phyloP scores from a whole-genome alignment of 2,329 filamentous ascomycete species.

The Hypomyces rosellus region DNA sequence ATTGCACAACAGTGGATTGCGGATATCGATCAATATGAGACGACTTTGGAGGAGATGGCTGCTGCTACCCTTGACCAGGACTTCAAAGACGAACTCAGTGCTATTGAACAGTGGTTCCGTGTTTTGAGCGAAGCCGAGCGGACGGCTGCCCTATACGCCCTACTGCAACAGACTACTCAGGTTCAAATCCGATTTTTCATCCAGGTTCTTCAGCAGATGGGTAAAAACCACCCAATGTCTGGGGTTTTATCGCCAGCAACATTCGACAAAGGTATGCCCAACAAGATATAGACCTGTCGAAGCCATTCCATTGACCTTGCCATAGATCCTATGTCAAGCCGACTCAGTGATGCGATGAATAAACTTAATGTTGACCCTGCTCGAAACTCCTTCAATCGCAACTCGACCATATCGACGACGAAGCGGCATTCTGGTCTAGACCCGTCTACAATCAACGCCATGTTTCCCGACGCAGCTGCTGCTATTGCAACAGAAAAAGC shows the following conservation, averaged over 20 bases:
- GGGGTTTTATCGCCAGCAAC: constrained; percentile 89
- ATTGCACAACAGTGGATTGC: constrained; percentile 98
- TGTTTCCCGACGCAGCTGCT: constrained; percentile 97
- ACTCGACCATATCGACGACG: constrained; percentile 62
- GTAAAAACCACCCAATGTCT: constrained; percentile 95
- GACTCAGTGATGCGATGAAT: constrained; percentile 92
- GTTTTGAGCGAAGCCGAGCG: constrained; percentile 95
- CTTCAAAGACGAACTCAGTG: constrained; percentile 98
- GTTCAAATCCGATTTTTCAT: constrained; percentile 99
- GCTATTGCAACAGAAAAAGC: constrained; percentile 99
- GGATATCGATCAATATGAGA: constrained; percentile 98
- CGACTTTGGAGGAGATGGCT: constrained; percentile 98
- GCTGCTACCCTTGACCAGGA: constrained; percentile 98
- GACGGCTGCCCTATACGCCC: constrained; percentile 88
- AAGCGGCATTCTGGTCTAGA: constrained; percentile 96
- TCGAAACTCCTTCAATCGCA: constrained; percentile 78
- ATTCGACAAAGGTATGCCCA: constrained; percentile 79
- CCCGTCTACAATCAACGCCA: constrained; percentile 87
- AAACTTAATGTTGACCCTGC: constrained; percentile 85
- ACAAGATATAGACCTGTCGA: background rate
- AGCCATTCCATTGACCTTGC: constrained; percentile 12
- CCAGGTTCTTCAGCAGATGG: constrained; percentile 97
- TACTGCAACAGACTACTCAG: constrained; percentile 96
- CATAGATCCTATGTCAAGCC: constrained; percentile 91
- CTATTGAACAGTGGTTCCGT: constrained; percentile 99